Base-by-base conservation (phyloP, 768 basidiomycete species). In the Termitomyces sp. region DNA sequence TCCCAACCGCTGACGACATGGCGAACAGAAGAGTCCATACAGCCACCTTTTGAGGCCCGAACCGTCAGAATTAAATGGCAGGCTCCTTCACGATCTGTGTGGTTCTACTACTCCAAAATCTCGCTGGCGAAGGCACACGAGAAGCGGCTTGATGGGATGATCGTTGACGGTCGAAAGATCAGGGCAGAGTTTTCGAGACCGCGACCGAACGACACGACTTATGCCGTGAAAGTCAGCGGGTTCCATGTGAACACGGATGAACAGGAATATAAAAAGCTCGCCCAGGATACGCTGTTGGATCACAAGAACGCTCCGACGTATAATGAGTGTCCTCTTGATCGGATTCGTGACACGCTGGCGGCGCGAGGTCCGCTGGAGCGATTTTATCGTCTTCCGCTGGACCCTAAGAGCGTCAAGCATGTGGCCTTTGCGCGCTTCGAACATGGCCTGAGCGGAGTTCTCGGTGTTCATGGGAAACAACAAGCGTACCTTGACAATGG, bases 1-100 rank as follows among this genome's bases (percentile, higher is more conserved):
- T 59, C 64, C 12, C 61, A 58, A 22, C 31, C 53, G 5, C 54
- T 80, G 49, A 62, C 66, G 42, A 69, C 73, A 24, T 60, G 64
- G 26, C 63, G 76, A 31, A 68, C 55, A 10, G 62, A 59, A 52
- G 61, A 57, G 39, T 56, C 50, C 15, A 26, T 59, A 3, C 58
- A 54, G 49, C 28, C 55, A 15, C 54, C 63, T 41, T 36, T 60
- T 28, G 55, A 64, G 51, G 66, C 66, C 51, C 66, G 65, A 54
- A 68, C 69, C 56, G 65, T 81, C 55, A 77, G 73, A 57, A 52
- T 84, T 5, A 70, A 67, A 28, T 83, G 81, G 79, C 74, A 74
- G 37, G 71, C 76, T 10, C 76, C 82, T 0, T 69, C 67, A 51
- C 62, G 67, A 28, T 68, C 68, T 8, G 81, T 77, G 5, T 85